Base-by-base conservation (phyloP, 768 basidiomycete genomes). In the Dioszegia crocea region DNA sequence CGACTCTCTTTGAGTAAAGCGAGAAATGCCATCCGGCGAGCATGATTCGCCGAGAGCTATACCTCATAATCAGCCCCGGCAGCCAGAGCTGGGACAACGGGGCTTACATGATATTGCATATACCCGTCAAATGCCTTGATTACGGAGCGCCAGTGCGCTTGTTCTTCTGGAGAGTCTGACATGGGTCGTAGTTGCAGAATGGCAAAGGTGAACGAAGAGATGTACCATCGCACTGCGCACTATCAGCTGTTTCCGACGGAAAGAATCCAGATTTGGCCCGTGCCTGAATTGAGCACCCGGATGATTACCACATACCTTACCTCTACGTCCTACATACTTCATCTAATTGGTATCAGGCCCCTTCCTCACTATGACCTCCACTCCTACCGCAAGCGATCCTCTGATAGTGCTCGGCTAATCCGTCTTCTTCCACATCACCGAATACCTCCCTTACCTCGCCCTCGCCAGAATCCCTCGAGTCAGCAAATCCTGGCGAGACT, bases 11-110 rank as follows among this genome's bases (percentile, higher is more conserved):
- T 79, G 0, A 89, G 83, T 2, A 97, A 81, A 0, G 81, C 83
- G 68, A 85, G 86, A 4, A 88, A 80, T 60, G 91, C 90, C 68
- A 89, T 89, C 62, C 91, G 76, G 23, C 92, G 82, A 33, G 83
- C 79, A 61, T 85, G 83, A 62, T 86, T 86, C 2, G 82, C 82
- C 0, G 82, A 79, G 6, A 86, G 76, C 85, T 85, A 64, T 17
- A 24, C 10, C 30, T 16, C n/a, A 24, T 43, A 17, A 17, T 26
- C 55, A 56, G 49, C 19, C n/a, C 16, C 14, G n/a, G 17, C 59
- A 11, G 27, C 27, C 1, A 2, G 26, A 24, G 36, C 21, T 31
- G 21, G 2, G n/a, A 21, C 10, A 26, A 10, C 40, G 24, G 21
- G 43, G 62, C 82, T 62, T 74, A 89, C 88, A 69, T 88, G 84